Evolutionary conservation across 2,329 filamentous ascomycete species (phyloP), one percentile per base, ranked within the genome.

Genomic region (Pseudocercospora pini-densiflorae): DNA sequence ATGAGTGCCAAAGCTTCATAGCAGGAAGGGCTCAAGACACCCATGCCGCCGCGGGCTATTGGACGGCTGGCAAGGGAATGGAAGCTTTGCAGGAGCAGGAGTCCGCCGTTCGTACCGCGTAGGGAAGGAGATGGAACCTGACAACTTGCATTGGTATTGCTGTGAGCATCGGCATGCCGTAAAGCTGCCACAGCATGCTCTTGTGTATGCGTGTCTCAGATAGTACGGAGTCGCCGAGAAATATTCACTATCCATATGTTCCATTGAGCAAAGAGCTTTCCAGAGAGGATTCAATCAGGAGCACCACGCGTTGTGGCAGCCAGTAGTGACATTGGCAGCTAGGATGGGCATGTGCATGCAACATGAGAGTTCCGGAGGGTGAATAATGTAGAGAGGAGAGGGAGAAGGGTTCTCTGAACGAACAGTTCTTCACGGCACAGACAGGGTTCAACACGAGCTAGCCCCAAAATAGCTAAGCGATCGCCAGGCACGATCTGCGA

Each of bases 131-230:
- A 23, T 27, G 47, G 47, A 27, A 27, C 47, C 21, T 53, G 10
- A n/a, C 24, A 24, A 53, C 5, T 43, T 19, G 24, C 9, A 19
- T 24, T 5, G 47, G 21, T 23, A n/a, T 27, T 55, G 23, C 53
- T 55, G 5, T 55, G 23, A 33, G 27, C n/a, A 27, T 55, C 16
- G 31, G 55, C 55, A 58, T 36, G 29, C 51, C 51, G 27, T 31
- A 49, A 72, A 68, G 51, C 65, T 68, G 19, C 57, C 65, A 55
- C 64, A 63, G 24, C 45, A 31, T 55, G 23, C 24, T 55, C 23
- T 27, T 51, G 47, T 51, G 47, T 51, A 6, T 51, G 23, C 8
- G 23, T 51, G 47, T 51, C 23, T 43, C 40, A 43, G 40, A 19
- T 19, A 19, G 40, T 43, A 19, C 40, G 40, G 40, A 43, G 19